Base-by-base conservation (phyloP, 192 early-diverging fungal genomes). In the Neocallimastix lanati region DNA sequence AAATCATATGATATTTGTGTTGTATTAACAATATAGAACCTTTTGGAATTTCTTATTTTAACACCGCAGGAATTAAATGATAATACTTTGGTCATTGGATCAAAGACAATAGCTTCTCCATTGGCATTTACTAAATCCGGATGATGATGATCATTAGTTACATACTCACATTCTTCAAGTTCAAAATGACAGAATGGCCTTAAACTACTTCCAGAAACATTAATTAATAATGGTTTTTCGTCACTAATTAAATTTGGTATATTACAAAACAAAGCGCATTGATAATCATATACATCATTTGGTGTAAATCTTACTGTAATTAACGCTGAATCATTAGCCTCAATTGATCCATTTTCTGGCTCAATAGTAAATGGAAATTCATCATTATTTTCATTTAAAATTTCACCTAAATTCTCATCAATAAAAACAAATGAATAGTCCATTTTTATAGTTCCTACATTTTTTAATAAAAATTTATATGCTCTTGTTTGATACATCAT, bases 181-280 rank as follows among this genome's bases (percentile, higher is more conserved):
- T 91, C 90, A 84, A 91, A 90, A 80, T 91, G 90, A 79, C 89
- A 90, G 77, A 91, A 89, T 77, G 90, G 90, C 50, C 90, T 76
- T n/a, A 86, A 77, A 78, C 85, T 83, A 28, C 77, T 38, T 13
- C 90, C 90, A 13, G 78, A 78, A 4, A 90, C 50, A 25, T 78
- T 79, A 16, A 90, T 86, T 30, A 81, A n/a, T 27, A 90, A 76
- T 25, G 77, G 78, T 30, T 84, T 85, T 11, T 81, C 33, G 7
- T 85, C 85, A 37, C 83, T 83, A 16, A 80, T 30, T 21, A 89
- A 77, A 81, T 91, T 89, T 35, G 83, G 81, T n/a, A 91, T 86
- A 27, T 81, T 50, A 28, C 40, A 36, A 12, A 35, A 81, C 27
- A 88, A 78, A 0, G 38, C 35, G 28, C 29, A 78, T 12, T 78